Evolutionary conservation across 805 yeast species (phyloP).

Genomic region (Brettanomyces bruxellensis): DNA sequence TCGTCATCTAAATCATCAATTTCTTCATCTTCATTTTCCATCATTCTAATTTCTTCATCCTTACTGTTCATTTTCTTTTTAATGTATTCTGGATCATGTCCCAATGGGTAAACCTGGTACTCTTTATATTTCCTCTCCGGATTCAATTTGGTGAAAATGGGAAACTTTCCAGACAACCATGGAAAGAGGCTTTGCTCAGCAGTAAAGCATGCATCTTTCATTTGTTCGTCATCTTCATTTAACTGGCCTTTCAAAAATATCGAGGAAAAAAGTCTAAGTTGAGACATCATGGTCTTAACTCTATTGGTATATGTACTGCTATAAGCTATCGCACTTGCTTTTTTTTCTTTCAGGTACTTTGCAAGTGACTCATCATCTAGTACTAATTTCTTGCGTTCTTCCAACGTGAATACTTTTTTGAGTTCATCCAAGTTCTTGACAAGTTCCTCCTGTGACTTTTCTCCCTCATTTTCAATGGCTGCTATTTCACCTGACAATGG

Average conservation of each 20-base stretch:
- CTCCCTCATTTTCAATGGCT: background rate
- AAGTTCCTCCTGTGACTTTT: background rate
- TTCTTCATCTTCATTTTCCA: too few species aligned
- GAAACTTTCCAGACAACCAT: slow-evolving; percentile 32
- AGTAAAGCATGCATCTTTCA: background rate
- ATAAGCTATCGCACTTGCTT: slow-evolving; percentile 13
- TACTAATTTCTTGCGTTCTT: slow-evolving; percentile 15
- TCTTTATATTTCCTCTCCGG: slow-evolving; percentile 8
- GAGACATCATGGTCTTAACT: slow-evolving; percentile 16
- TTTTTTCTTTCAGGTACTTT: slow-evolving; percentile 10
- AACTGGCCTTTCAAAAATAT: slow-evolving; percentile 12
- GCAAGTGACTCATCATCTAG: slow-evolving; percentile 18
- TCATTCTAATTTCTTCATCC: too few species aligned
- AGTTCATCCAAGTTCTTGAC: slow-evolving; percentile 6
- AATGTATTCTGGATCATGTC: slow-evolving; percentile 3
- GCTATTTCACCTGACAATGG: background rate
- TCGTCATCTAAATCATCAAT: background rate
- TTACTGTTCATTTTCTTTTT: too few species aligned
- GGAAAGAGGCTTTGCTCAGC: slow-evolving; percentile 25
- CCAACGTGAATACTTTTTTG: slow-evolving; percentile 14
- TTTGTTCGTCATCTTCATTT: background rate
- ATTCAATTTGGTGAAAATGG: slow-evolving; percentile 30
- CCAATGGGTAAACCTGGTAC: slow-evolving; percentile 6
- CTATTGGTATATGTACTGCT: slow-evolving; percentile 18
- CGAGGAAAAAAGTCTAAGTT: slow-evolving; percentile 18